Evolutionary conservation across 352 stramenopile genomes (phyloP).

Genomic region (Pythium graminicola): DNA sequence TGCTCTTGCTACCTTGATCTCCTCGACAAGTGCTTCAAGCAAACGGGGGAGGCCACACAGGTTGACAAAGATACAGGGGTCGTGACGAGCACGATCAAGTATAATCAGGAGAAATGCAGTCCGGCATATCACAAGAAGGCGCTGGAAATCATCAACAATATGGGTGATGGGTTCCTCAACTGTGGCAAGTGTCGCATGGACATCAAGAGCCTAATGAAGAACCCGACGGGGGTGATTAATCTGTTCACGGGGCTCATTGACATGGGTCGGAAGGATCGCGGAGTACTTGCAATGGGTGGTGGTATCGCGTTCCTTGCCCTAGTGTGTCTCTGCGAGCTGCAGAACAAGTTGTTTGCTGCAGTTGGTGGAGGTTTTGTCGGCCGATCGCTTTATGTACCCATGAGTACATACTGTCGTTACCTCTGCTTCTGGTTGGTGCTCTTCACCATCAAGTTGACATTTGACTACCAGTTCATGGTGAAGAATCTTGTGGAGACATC

Average conservation of each 20-base stretch:
- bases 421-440: constrained; percentile 78
- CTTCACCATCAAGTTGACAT: constrained; percentile 67
- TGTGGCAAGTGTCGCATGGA: constrained; percentile 70
- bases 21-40: constrained; percentile 54
- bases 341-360: constrained; percentile 66
- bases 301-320: constrained; percentile 42
- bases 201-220: constrained; percentile 55
- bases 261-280: constrained; percentile 49
- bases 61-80: not conserved
- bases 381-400: constrained; percentile 63
- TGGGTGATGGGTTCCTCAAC: constrained; percentile 55
- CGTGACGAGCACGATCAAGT: constrained; percentile 27
- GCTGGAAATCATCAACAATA: constrained; percentile 46
- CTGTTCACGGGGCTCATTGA: constrained; percentile 46
- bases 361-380: constrained; percentile 70
- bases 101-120: constrained; percentile 62
- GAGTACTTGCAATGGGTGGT: constrained; percentile 51
- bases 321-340: constrained; percentile 53
- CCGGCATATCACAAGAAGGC: constrained; percentile 41
- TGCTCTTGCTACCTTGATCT: constrained; percentile 70
- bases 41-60: constrained; percentile 32
- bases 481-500: constrained; percentile 81
- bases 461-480: constrained; percentile 85
- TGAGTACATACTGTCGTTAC: constrained; percentile 68
- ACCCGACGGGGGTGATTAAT: constrained; percentile 49